Percentiles rank a stretch among this genome's conserved stretches.
phyloP scores from a whole-genome alignment of 106 monocot species.

The Acorus calamus region DNA sequence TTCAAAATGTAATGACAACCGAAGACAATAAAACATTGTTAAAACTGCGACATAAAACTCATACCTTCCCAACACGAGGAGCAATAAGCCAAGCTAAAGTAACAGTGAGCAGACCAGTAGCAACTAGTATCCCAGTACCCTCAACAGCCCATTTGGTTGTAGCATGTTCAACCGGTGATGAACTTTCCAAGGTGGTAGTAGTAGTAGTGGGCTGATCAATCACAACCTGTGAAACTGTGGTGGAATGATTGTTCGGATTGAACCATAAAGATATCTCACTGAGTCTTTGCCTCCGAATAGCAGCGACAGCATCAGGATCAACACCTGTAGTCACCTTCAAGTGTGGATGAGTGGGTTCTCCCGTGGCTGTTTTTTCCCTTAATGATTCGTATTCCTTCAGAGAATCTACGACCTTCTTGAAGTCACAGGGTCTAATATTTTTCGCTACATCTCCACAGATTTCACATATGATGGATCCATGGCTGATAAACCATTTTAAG shows the following conservation, averaged over 20 bases:
- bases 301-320: slow-evolving; percentile 85
- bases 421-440: slow-evolving; percentile 54
- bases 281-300: slow-evolving; percentile 79
- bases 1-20: no score
- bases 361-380: slow-evolving; percentile 50
- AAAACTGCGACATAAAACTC: neutral
- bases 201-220: slow-evolving; percentile 27
- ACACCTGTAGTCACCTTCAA: slow-evolving; percentile 29
- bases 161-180: slow-evolving; percentile 23
- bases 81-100: slow-evolving; percentile 75
- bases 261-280: slow-evolving; percentile 89
- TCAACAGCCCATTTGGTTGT: slow-evolving; percentile 51
- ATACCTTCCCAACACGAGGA: slow-evolving; percentile 88
- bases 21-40: no score
- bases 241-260: slow-evolving; percentile 44
- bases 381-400: slow-evolving; percentile 73
- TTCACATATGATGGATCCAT: slow-evolving; percentile 85
- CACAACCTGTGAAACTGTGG: slow-evolving; percentile 31
- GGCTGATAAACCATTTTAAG: slow-evolving; percentile 93
- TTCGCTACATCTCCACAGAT: slow-evolving; percentile 75
- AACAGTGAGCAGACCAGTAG: slow-evolving; percentile 58
- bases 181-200: slow-evolving; percentile 16
- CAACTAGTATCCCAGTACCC: slow-evolving; percentile 60
- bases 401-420: slow-evolving; percentile 61
- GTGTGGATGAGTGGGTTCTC: slow-evolving; percentile 25